A percentile compares a stretch with the other conserved stretches of the same genome.
Evolutionary conservation across 192 early-diverging fungal genomes (phyloP).

Genomic region (Rhizophagus prolifer): DNA sequence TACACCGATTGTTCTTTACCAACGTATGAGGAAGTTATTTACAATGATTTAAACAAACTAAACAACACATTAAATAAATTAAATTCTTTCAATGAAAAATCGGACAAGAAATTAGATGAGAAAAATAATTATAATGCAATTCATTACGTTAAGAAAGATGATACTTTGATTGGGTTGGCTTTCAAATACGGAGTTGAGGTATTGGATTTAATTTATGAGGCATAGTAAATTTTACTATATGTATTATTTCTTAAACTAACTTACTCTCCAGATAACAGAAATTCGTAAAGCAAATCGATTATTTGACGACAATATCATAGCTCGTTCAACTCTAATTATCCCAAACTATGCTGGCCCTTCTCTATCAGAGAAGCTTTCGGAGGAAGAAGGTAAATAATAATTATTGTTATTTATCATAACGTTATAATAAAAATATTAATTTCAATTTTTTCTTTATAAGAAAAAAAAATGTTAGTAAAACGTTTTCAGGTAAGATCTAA

Average conservation of each 20-base stretch:
- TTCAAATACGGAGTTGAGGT: constrained; percentile 27
- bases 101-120: neutral
- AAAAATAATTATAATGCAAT: neutral
- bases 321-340: constrained; percentile 6
- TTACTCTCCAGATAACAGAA: neutral
- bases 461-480: constrained; percentile 20
- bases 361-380: constrained; percentile 13
- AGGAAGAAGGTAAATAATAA: constrained; percentile 24
- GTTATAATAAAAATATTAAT: neutral
- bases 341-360: constrained; percentile 25
- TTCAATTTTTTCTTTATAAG: neutral
- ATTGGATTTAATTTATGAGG: neutral
- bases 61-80: neutral
- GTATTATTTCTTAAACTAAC: neutral
- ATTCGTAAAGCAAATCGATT: constrained; percentile 25
- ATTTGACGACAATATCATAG: constrained; percentile 23
- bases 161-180: constrained; percentile 25
- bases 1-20: neutral
- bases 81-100: neutral
- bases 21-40: neutral
- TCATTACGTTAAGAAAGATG: constrained; percentile 20
- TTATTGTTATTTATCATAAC: neutral
- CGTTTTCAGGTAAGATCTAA: constrained; percentile 25
- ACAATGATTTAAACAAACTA: neutral
- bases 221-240: neutral